Conservation (phyloP, 306 rosid genomes). For the Malus domestica region DNA sequence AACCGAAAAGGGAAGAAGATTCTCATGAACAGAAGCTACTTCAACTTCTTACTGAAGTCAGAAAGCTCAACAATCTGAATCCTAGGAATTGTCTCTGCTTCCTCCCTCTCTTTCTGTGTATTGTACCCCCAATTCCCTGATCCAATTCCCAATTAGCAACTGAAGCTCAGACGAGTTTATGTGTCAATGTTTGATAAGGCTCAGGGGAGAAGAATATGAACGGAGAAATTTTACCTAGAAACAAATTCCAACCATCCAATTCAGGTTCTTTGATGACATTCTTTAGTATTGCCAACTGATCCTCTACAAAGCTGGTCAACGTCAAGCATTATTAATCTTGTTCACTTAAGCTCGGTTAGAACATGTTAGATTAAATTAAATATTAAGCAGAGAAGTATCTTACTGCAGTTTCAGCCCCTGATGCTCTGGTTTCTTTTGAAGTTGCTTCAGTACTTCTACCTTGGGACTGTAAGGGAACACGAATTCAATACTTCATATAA, state of each 20-base stretch:
- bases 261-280: conserved; percentile 88
- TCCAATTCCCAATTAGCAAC: conserved; percentile 15
- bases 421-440: conserved; percentile 76
- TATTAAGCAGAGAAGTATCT: conserved; percentile 19
- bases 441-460: conserved; percentile 73
- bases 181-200: not conserved
- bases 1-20: conserved; percentile 1
- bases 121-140: conserved; percentile 87
- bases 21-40: conserved; percentile 24
- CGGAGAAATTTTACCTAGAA: conserved; percentile 47
- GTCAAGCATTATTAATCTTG: not conserved
- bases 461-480: conserved; percentile 46
- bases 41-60: conserved; percentile 63
- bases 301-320: conserved; percentile 77
- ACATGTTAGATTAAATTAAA: not conserved
- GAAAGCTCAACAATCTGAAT: conserved; percentile 53
- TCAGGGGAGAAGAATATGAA: not conserved
- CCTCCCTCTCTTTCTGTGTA: conserved; percentile 76
- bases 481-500: not conserved
- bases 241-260: conserved; percentile 67
- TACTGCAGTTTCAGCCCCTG: conserved; percentile 79
- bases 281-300: conserved; percentile 67
- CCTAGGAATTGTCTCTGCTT: conserved; percentile 61
- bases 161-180: not conserved
- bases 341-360: not conserved